phyloP scores from a whole-genome alignment of 1,284 basidiomycete genomes.

The Fomitopsis betulina region DNA sequence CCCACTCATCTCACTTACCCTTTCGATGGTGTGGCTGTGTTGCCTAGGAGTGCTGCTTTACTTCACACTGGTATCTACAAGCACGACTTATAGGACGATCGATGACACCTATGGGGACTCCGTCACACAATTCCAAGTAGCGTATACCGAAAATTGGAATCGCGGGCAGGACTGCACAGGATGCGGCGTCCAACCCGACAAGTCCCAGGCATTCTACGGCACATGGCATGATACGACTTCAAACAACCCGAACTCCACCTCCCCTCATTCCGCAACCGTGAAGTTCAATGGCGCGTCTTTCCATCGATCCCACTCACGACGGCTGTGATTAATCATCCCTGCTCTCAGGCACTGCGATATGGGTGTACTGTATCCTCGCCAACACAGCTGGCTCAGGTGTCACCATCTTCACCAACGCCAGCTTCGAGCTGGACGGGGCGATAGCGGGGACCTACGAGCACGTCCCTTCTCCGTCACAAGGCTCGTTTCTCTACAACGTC shows the following conservation, averaged over 20 bases:
- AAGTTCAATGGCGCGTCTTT: background rate
- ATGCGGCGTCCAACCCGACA: background rate
- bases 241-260: background rate
- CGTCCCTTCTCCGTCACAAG: background rate
- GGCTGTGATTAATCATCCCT: too few species aligned
- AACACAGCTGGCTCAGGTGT: background rate
- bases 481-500: background rate
- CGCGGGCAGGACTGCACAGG: background rate
- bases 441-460: background rate
- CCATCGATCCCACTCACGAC: too few species aligned
- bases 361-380: background rate
- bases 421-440: background rate
- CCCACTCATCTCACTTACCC: too few species aligned
- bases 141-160: background rate
- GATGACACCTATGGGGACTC: background rate
- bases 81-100: background rate
- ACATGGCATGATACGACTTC: background rate
- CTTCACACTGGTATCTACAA: background rate
- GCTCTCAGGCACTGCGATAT: background rate
- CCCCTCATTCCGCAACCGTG: background rate
- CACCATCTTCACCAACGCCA: background rate
- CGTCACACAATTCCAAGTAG: background rate
- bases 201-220: background rate
- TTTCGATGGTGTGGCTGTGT: too few species aligned
- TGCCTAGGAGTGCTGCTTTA: too few species aligned